A percentile compares a stretch with the other conserved stretches of the same genome.
phyloP scores from a whole-genome alignment of 176 grass and related monocot genomes.

The Oryza rufipogon region DNA sequence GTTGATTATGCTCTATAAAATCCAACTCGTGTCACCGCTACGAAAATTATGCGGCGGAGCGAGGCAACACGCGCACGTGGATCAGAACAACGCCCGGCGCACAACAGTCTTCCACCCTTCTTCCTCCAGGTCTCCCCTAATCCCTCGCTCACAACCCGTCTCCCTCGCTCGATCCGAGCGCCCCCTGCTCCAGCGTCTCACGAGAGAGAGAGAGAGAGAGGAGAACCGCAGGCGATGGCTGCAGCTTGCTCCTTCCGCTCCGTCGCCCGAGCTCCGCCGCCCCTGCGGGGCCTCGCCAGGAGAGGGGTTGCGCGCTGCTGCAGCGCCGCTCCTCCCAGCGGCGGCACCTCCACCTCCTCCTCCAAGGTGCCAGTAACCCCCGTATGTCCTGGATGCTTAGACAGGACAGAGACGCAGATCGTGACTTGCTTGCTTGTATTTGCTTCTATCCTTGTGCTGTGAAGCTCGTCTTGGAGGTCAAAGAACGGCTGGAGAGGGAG shows the following conservation, averaged over 20 bases:
- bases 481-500: conserved; percentile 65
- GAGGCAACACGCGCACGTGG: too few species aligned
- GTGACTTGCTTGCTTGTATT: neutral
- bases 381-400: neutral
- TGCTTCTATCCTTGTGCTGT: conserved; percentile 26
- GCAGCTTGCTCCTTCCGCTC: conserved; percentile 38
- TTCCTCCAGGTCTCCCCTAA: too few species aligned
- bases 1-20: too few species aligned
- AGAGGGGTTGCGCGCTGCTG: conserved; percentile 22
- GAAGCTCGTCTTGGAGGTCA: conserved; percentile 82
- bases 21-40: too few species aligned
- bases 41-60: too few species aligned
- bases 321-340: conserved; percentile 14
- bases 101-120: too few species aligned
- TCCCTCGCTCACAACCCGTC: too few species aligned
- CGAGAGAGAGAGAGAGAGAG: too few species aligned
- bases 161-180: too few species aligned
- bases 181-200: too few species aligned
- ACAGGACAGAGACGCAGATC: neutral
- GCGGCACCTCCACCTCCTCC: neutral
- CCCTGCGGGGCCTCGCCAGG: neutral
- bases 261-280: conserved; percentile 25
- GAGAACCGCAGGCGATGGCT: conserved; percentile 28
- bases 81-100: too few species aligned
- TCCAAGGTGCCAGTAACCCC: conserved; percentile 29